Evolutionary conservation across 2,329 filamentous ascomycete genomes (phyloP).

Genomic region (Colletotrichum theobromicola): DNA sequence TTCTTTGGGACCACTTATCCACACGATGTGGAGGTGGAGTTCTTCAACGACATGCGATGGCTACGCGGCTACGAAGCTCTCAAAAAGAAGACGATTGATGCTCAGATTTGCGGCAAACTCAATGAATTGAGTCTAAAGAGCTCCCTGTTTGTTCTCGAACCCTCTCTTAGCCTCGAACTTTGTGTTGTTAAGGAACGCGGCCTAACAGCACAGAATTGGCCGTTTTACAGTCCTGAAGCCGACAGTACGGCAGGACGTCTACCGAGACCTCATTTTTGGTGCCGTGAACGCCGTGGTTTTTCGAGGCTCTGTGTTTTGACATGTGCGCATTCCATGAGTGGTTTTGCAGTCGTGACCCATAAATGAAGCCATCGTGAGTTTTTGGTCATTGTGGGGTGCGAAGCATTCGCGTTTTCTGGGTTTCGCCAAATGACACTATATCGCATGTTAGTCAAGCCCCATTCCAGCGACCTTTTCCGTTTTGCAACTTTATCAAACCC

Average conservation of each 20-base stretch:
- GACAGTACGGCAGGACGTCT: background rate
- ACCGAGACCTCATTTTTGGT: background rate
- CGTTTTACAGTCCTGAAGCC: background rate
- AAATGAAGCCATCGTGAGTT: slow-evolving; percentile 18
- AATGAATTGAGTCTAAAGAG: background rate
- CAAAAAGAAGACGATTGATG: background rate
- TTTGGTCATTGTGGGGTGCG: background rate
- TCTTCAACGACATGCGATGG: background rate
- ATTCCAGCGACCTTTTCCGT: background rate
- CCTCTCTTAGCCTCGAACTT: background rate
- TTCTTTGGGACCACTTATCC: background rate
- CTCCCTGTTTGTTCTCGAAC: background rate
- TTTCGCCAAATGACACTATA: background rate
- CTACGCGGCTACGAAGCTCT: background rate
- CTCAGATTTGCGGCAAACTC: background rate
- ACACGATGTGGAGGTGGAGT: background rate
- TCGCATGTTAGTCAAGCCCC: background rate
- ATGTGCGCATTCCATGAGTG: background rate
- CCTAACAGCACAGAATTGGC: background rate
- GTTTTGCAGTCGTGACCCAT: background rate
- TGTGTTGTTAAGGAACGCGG: background rate
- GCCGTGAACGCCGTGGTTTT: background rate
- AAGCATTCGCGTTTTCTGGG: background rate
- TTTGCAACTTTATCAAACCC: background rate
- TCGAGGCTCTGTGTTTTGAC: background rate